phyloP scores from a whole-genome alignment of 495 filamentous ascomycete species.

The Letharia columbiana region DNA sequence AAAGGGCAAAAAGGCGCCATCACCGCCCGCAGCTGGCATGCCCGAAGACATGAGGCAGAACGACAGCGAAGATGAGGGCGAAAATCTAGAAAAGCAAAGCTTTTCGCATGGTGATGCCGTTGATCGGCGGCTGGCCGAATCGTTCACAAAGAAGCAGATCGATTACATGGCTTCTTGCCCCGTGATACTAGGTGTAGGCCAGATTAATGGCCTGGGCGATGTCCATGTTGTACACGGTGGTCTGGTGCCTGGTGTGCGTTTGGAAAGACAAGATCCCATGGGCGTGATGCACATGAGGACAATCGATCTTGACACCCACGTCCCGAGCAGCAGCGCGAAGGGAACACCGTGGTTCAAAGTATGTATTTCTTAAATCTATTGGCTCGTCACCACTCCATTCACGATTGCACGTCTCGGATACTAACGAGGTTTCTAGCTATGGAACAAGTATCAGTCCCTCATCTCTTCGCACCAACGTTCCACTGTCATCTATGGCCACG shows the following conservation, averaged over 20 bases:
- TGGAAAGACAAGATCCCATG: conserved; percentile 68
- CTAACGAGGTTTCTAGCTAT: conserved; percentile 33
- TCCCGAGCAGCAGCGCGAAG: conserved; percentile 48
- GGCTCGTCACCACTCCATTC: neutral
- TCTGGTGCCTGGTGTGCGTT: conserved; percentile 59
- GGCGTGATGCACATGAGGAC: conserved; percentile 89
- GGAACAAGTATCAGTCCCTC: conserved; percentile 48
- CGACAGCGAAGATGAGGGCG: conserved; percentile 19
- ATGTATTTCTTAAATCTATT: conserved; percentile 24
- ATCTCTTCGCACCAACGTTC: conserved; percentile 21
- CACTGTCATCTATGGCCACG: conserved; percentile 80
- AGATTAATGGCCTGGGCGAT: conserved; percentile 47
- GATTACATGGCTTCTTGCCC: conserved; percentile 65
- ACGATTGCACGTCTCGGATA: neutral
- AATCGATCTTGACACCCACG: conserved; percentile 52
- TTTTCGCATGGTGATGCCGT: conserved; percentile 34
- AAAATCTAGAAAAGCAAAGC: conserved; percentile 26
- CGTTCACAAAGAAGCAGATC: conserved; percentile 51
- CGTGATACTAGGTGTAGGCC: conserved; percentile 62
- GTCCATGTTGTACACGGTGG: conserved; percentile 79
- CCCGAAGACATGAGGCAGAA: conserved; percentile 20
- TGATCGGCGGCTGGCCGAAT: conserved; percentile 42
- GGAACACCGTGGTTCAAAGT: conserved; percentile 63
- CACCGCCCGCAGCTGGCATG: conserved; percentile 21
- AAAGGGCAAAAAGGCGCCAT: conserved; percentile 6